Evolutionary conservation across 2,329 filamentous ascomycete species (phyloP), one percentile per base, ranked within the genome.

Genomic region (Apiospora aurea): DNA sequence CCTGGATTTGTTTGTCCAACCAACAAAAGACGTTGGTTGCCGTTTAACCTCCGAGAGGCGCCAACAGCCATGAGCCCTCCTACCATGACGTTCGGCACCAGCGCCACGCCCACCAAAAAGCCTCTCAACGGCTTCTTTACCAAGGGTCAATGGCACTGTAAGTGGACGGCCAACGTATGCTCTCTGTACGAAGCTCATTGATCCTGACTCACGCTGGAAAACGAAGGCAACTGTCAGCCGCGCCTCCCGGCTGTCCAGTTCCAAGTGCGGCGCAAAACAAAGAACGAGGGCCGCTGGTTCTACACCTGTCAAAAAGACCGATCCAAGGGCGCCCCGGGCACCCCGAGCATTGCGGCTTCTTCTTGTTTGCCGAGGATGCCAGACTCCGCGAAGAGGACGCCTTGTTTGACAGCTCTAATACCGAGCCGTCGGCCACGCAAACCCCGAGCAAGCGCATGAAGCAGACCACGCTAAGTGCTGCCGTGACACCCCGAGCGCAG

Each of bases 351-450:
- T 91, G 89, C 75, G 82, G 81, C 0, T 89, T 91, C 79, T 91
- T 90, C 74, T 78, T 91, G 0, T 91, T 88, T 87, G 82, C 87
- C 10, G 84, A 88, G 18, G 85, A 89, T 61, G 89, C 89, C 0
- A 79, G 81, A 57, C 72, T 75, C 24, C 81, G 88, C 70, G 86
- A 88, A 77, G 79, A 81, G 69, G 78, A 78, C 16, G 83, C 84
- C 13, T 79, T 88, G 26, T 71, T 86, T 70, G 82, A 78, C 71
- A 87, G 86, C 74, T 82, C 83, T 47, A 80, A 83, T 71, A 85
- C 80, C n/a, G 87, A 88, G 73, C 72, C 53, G 14, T 53, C 68
- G 34, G 26, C 43, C 49, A 49, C 24, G 21, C 26, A 44, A 46
- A 29, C 24, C 18, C 67, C 64, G 34, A 74, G 64, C n/a, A 72